These are phyloP conservation scores for Linanthus parryae DNA, from an alignment of 148 eudicot genomes.

Conservation along the genomic window DNA sequence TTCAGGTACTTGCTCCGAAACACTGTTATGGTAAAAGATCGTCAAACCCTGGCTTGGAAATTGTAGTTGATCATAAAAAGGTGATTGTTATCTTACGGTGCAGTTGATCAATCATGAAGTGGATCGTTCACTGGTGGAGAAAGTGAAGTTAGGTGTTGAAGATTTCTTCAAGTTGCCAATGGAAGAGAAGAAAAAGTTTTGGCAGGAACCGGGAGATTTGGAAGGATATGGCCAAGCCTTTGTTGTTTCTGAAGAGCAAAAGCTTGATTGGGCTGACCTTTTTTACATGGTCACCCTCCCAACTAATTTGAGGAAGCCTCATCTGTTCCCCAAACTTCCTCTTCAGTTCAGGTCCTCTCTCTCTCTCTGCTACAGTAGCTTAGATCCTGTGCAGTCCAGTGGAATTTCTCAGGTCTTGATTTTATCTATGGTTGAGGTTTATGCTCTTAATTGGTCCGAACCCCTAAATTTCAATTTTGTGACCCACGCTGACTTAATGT, in stretches of 20 bases:
- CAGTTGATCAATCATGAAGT: slow-evolving; percentile 21
- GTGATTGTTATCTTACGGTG: too few species aligned
- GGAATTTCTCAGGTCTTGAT: neutral
- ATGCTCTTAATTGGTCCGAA: neutral
- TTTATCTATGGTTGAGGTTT: neutral
- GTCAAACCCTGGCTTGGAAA: too few species aligned
- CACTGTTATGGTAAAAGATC: too few species aligned
- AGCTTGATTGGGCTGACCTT: slow-evolving; percentile 19
- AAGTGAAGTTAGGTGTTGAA: slow-evolving; percentile 14
- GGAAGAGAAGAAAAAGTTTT: slow-evolving; percentile 17
- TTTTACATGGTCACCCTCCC: slow-evolving; percentile 19
- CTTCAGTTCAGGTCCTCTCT: slow-evolving; percentile 14
- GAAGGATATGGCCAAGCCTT: slow-evolving; percentile 20
- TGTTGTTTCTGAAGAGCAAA: slow-evolving; percentile 5
- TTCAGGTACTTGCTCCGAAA: too few species aligned
- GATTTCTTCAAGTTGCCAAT: slow-evolving; percentile 12
- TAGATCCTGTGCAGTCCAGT: too few species aligned
- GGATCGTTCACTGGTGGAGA: slow-evolving; percentile 9
- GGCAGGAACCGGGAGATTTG: slow-evolving; percentile 9
- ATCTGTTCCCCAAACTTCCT: slow-evolving; percentile 11
- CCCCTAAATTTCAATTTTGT: neutral
- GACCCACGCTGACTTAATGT: too few species aligned
- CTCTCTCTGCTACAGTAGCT: too few species aligned
- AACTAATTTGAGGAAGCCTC: slow-evolving; percentile 7
- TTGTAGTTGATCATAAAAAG: too few species aligned